phyloP scores from a whole-genome alignment of 78 protist species.

The Dictyostelium capitatum region DNA sequence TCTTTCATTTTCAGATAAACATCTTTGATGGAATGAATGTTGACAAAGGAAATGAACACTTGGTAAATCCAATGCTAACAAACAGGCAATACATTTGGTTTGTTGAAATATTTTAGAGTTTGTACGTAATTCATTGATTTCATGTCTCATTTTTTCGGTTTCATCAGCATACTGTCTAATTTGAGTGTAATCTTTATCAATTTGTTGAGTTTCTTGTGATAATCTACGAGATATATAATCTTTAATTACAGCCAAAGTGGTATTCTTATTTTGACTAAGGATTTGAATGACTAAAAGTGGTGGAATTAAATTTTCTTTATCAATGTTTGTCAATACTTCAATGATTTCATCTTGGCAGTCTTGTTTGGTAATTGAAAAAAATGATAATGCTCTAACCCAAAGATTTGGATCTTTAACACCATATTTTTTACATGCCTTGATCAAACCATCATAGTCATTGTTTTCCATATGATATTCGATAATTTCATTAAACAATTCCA shows the following conservation, averaged over 20 bases:
- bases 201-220: constrained; percentile 71
- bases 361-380: constrained; percentile 84
- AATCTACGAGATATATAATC: constrained; percentile 87
- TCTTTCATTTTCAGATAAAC: constrained; percentile 89
- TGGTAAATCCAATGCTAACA: constrained; percentile 92
- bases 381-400: constrained; percentile 94
- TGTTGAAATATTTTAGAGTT: constrained; percentile 89
- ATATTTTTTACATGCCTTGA: constrained; percentile 85
- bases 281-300: constrained; percentile 94
- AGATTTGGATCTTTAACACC: constrained; percentile 89
- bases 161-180: constrained; percentile 82
- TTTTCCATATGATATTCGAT: constrained; percentile 93
- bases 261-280: constrained; percentile 73
- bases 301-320: constrained; percentile 91
- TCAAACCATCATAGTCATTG: constrained; percentile 69
- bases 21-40: constrained; percentile 94
- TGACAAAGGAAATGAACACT: constrained; percentile 95
- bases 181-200: constrained; percentile 71
- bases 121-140: constrained; percentile 80
- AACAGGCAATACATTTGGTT: constrained; percentile 88
- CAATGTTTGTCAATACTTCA: constrained; percentile 79
- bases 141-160: constrained; percentile 88
- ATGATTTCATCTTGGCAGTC: constrained; percentile 81
- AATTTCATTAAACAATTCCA: constrained; percentile 86
- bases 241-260: constrained; percentile 80